Evolutionary conservation across 768 basidiomycete genomes (phyloP), one percentile per base, ranked within the genome.

Genomic region (Mycena crocata): DNA sequence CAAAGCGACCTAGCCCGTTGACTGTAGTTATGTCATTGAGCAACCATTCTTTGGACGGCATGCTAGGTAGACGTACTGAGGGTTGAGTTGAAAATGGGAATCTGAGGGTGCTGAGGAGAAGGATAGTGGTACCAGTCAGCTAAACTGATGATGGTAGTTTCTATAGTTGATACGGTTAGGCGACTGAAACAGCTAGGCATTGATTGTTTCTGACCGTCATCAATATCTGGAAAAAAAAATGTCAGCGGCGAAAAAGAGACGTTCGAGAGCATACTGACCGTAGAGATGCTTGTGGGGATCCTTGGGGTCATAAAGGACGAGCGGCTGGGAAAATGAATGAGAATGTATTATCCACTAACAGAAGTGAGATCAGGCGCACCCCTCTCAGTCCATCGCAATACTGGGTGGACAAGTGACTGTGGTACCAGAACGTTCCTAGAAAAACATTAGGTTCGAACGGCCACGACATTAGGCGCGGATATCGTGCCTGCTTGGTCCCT

Each of bases 361-460:
- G 19, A 37, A 32, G 23, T 7, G 26, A 26, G 24, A 17, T 42
- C 1, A 46, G 10, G 31, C n/a, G 2, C 21, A 48, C 35, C n/a
- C 58, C 60, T 17, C 61, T 50, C 62, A 63, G 24, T 0, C 62
- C 62, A 34, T 64, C 62, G 30, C 62, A 64, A 32, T 64, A 64
- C 24, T 64, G 62, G 14, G 62, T 64, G 10, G 45, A 49, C 26
- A 64, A 26, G 31, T 64, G 62, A 21, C 52, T 56, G 48, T 64
- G 62, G 40, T 64, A 64, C 46, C 59, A 67, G 24, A 17, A 52
- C 10, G 35, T 62, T 23, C 26, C 55, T 49, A 8, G 28, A 28
- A 26, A 49, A n/a, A 10, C 28, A 14, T 30, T 4, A 50, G 31
- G 15, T 50, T 30, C 13, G 15, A 15, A 9, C 35, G 35, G 35